phyloP scores from a whole-genome alignment of 768 basidiomycete genomes.

The Kwoniella pini region DNA sequence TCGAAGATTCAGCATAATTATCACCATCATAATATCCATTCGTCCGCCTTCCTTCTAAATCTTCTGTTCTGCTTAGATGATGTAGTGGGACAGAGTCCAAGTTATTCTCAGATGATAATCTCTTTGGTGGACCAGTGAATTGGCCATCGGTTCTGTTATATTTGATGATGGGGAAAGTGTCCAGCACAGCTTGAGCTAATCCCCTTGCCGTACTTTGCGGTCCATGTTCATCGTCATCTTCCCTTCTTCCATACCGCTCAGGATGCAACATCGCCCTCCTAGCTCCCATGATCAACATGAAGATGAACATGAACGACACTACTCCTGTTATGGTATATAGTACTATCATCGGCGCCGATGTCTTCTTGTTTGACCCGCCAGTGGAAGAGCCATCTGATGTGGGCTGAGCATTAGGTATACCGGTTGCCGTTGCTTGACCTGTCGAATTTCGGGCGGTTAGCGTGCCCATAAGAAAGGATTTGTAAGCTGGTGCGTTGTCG shows the following conservation, averaged over 20 bases:
- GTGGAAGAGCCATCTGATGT: slow-evolving; percentile 17
- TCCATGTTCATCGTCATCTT: slow-evolving; percentile 59
- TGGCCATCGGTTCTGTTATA: slow-evolving; percentile 57
- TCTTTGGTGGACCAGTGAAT: slow-evolving; percentile 16
- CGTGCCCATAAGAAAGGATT: slow-evolving; percentile 67
- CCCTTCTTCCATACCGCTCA: slow-evolving; percentile 78
- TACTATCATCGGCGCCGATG: slow-evolving; percentile 74
- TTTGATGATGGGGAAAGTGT: slow-evolving; percentile 92
- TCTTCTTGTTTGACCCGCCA: slow-evolving; percentile 51
- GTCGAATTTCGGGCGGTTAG: slow-evolving; percentile 69
- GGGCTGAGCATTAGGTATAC: slow-evolving; percentile 41
- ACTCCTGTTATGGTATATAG: slow-evolving; percentile 82
- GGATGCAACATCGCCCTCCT: slow-evolving; percentile 81
- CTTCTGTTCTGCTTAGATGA: not conserved
- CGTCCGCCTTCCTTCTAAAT: not conserved
- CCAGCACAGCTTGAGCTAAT: slow-evolving; percentile 85
- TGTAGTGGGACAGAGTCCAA: not conserved
- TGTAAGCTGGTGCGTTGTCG: slow-evolving; percentile 18
- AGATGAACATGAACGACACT: slow-evolving; percentile 78
- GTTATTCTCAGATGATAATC: slow-evolving; percentile 22
- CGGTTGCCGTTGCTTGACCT: slow-evolving; percentile 49
- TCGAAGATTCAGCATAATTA: slow-evolving; percentile 14
- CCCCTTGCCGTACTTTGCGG: slow-evolving; percentile 71
- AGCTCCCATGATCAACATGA: slow-evolving; percentile 82
- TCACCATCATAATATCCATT: not conserved